A percentile compares a stretch with the other conserved stretches of the same genome.
Conservation (phyloP, 306 rosid species). For the Rosa persica region DNA sequence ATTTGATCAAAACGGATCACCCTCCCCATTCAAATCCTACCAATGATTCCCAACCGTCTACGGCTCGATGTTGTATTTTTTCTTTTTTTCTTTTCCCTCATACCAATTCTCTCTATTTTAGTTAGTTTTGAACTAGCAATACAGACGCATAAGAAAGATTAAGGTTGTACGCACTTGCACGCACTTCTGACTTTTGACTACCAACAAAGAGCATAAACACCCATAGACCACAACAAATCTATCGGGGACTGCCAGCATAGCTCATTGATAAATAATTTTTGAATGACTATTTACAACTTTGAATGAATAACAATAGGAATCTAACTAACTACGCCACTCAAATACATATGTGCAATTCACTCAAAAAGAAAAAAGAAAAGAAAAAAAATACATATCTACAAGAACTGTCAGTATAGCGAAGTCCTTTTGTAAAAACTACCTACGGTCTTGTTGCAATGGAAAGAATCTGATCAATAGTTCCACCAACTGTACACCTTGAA, state of each 20-base stretch:
- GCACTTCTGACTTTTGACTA: neutral
- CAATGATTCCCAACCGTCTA: too few relatives aligned
- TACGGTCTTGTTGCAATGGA: constrained; percentile 5
- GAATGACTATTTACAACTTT: constrained; percentile 37
- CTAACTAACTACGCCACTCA: constrained; percentile 37
- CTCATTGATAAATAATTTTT: constrained; percentile 12
- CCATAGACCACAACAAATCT: neutral
- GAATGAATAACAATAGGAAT: constrained; percentile 51
- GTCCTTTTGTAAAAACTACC: constrained; percentile 22
- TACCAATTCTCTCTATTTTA: too few relatives aligned
- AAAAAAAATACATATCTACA: constrained; percentile 23
- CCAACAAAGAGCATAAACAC: neutral
- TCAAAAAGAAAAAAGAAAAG: neutral
- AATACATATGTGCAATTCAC: constrained; percentile 20
- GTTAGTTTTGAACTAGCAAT: too few relatives aligned
- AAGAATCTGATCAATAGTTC: constrained; percentile 27
- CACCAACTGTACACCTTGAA: constrained; percentile 32
- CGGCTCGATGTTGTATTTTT: too few relatives aligned
- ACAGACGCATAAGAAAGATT: neutral
- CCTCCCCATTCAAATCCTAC: too few relatives aligned
- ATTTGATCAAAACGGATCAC: too few relatives aligned
- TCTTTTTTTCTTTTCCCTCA: too few relatives aligned
- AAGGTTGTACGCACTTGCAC: neutral
- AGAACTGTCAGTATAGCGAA: neutral
- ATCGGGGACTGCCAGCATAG: constrained; percentile 5